phyloP scores from a whole-genome alignment of 345 rosid genomes.

The Lumnitzera littorea region DNA sequence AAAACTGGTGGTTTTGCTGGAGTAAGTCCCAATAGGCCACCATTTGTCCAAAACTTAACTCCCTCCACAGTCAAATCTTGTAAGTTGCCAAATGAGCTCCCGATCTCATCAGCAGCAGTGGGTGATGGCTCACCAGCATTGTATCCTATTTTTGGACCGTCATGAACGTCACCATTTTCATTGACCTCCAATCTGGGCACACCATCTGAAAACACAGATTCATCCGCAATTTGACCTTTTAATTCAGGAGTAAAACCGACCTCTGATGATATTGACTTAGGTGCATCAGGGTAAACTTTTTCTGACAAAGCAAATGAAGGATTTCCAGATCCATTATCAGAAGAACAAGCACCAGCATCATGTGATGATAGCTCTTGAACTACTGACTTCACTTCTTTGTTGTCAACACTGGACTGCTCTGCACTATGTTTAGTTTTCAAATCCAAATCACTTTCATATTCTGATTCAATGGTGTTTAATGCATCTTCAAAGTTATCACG shows the following conservation, averaged over 20 bases:
- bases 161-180: constrained; percentile 14
- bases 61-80: constrained; percentile 17
- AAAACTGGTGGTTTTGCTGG: constrained; percentile 94
- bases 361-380: constrained; percentile 5
- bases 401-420: constrained; percentile 15
- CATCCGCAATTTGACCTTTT: constrained; percentile 19
- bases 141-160: constrained; percentile 18
- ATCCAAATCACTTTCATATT: constrained; percentile 52
- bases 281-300: constrained; percentile 14
- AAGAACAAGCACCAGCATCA: constrained; percentile 14
- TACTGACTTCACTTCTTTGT: constrained; percentile 20
- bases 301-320: constrained; percentile 14
- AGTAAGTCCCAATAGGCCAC: constrained; percentile 79
- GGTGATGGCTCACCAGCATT: constrained; percentile 17
- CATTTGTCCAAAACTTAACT: constrained; percentile 83
- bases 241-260: constrained; percentile 19
- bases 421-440: constrained; percentile 41
- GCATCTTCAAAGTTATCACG: constrained; percentile 75
- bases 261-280: constrained; percentile 20
- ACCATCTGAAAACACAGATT: constrained; percentile 29
- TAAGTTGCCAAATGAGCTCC: constrained; percentile 13
- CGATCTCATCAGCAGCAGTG: constrained; percentile 15
- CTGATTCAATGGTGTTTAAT: constrained; percentile 72
- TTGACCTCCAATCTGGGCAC: constrained; percentile 10
- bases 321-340: constrained; percentile 20